phyloP scores from a whole-genome alignment of 805 yeast species.

The Candida boleticola region DNA sequence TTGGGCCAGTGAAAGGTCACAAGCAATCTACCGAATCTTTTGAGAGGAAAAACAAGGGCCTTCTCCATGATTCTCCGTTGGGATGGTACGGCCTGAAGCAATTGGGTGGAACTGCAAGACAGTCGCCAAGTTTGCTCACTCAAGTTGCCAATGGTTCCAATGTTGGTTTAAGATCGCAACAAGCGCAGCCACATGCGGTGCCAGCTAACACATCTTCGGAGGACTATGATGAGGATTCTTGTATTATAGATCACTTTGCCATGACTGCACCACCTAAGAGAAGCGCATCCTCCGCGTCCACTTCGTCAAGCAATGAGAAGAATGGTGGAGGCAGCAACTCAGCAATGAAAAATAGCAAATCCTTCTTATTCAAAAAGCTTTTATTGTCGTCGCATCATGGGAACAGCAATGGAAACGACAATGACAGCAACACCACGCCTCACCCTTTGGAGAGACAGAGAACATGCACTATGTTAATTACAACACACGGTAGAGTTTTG shows the following conservation, averaged over 20 bases:
- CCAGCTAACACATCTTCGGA: slow-evolving; percentile 7
- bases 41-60: slow-evolving; percentile 57
- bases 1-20: slow-evolving; percentile 51
- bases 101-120: slow-evolving; percentile 12
- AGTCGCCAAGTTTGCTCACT: slow-evolving; percentile 29
- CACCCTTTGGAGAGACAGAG: slow-evolving; percentile 37
- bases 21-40: slow-evolving; percentile 46
- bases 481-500: slow-evolving; percentile 62
- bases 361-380: slow-evolving; percentile 17
- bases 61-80: slow-evolving; percentile 57
- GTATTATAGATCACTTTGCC: slow-evolving; percentile 56
- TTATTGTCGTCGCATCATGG: slow-evolving; percentile 8
- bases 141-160: slow-evolving; percentile 38
- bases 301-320: background rate
- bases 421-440: slow-evolving; percentile 8
- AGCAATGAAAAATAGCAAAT: slow-evolving; percentile 3
- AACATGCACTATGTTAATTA: slow-evolving; percentile 54
- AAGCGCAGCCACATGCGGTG: background rate
- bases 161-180: slow-evolving; percentile 19
- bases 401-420: slow-evolving; percentile 4
- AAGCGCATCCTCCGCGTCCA: background rate
- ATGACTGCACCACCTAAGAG: slow-evolving; percentile 8
- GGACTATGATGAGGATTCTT: slow-evolving; percentile 56
- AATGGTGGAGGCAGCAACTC: background rate
- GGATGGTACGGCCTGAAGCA: slow-evolving; percentile 29